Evolutionary conservation across 2,329 filamentous ascomycete species (phyloP), one percentile per base, ranked within the genome.

Genomic region (Aspergillus ustus): DNA sequence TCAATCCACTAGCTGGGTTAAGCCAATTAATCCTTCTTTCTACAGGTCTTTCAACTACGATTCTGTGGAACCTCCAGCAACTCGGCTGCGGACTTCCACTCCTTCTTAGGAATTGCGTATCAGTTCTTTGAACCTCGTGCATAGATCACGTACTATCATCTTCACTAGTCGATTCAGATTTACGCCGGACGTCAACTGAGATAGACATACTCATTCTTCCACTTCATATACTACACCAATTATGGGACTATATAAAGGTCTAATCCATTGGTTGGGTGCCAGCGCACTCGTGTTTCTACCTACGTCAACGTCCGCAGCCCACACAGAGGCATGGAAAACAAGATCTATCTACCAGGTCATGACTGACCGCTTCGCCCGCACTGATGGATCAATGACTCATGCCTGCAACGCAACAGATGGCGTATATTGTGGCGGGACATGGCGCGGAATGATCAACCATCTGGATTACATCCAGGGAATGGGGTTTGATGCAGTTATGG

Each of bases 401-500:
- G 51, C 69, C 28, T 78, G 76, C 64, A 71, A 75, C 50, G 62
- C 71, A 2, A 67, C 66, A 4, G 68, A 65, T 31, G 70, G 73
- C 7, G 45, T 75, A 5, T 83, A 83, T 64, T 85, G 83, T 63
- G 83, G 83, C 51, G 82, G 82, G 9, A 83, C 81, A 22, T 84
- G 81, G 77, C 74, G 77, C 63, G 81, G 82, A 7, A 78, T 82
- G 4, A 79, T 81, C 60, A 73, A 78, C 43, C 76, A 81, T 25
- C 72, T 84, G 8, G 82, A 84, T 66, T 84, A 84, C 66, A 83
- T 84, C 61, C 74, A 82, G 61, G 76, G 71, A 13, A 77, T 83
- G 72, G 81, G 82, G 0, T 84, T 84, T 57, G 78, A 81, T 68
- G 80, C 81, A 5, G 73, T 83, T 31, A 81, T 73, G 74, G 76